A percentile compares a stretch with the other conserved stretches of the same genome.
These are phyloP conservation scores for Saccharomycopsis sp. DNA, from an alignment of 805 yeast genomes.

Conservation along the genomic window DNA sequence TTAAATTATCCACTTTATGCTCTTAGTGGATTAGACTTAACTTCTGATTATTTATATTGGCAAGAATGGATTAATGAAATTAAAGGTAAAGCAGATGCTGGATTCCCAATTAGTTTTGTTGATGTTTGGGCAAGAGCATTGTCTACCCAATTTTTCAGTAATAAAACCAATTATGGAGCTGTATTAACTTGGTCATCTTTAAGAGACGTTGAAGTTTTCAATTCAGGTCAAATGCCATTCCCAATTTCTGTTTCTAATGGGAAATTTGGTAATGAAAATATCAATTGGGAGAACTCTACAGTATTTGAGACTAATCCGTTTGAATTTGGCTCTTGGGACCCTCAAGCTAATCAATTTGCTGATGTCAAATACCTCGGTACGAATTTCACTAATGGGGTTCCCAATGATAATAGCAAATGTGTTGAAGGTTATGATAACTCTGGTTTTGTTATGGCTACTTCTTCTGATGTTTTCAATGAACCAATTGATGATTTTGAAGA, in stretches of 20 bases:
- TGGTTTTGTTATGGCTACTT: slow-evolving; percentile 77
- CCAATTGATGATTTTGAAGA: slow-evolving; percentile 24
- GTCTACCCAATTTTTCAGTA: slow-evolving; percentile 63
- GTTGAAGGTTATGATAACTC: slow-evolving; percentile 70
- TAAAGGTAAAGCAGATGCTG: slow-evolving; percentile 49
- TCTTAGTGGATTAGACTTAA: slow-evolving; percentile 56
- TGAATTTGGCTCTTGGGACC: slow-evolving; percentile 87
- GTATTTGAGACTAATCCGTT: slow-evolving; percentile 57
- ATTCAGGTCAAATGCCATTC: slow-evolving; percentile 60
- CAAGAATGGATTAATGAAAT: slow-evolving; percentile 47
- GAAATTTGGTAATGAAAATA: slow-evolving; percentile 51
- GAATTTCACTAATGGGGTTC: slow-evolving; percentile 47
- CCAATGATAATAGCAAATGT: slow-evolving; percentile 38
- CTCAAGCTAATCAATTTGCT: slow-evolving; percentile 56
- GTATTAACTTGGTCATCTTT: slow-evolving; percentile 53
- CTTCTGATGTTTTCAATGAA: slow-evolving; percentile 73
- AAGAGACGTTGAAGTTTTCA: slow-evolving; percentile 53
- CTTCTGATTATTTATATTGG: slow-evolving; percentile 48
- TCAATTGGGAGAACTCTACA: slow-evolving; percentile 62
- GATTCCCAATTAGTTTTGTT: slow-evolving; percentile 59
- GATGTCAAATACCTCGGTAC: slow-evolving; percentile 69
- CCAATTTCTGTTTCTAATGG: slow-evolving; percentile 64
- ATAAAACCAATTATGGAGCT: slow-evolving; percentile 49
- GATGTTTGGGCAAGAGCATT: slow-evolving; percentile 79
- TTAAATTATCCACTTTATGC: slow-evolving; percentile 51